Percentiles rank a stretch among this genome's conserved stretches.
These are phyloP conservation scores for Gastrodia elata DNA, from an alignment of 106 monocot genomes.

Conservation along the genomic window DNA sequence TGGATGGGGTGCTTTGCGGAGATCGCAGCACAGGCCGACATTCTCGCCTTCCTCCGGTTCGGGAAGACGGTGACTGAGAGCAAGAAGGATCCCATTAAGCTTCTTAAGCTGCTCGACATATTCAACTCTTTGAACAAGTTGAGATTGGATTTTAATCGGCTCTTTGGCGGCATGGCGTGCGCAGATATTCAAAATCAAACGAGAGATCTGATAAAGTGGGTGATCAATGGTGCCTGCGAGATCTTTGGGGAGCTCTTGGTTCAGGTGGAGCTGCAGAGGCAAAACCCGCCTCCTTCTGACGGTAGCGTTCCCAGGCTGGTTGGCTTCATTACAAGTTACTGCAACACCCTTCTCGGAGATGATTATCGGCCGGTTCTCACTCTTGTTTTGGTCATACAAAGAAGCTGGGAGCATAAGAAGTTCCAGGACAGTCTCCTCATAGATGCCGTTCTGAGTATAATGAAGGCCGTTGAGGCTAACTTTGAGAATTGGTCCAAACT, in stretches of 20 bases:
- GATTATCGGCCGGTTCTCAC: constrained; percentile 55
- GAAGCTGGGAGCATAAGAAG: constrained; percentile 68
- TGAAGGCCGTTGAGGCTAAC: constrained; percentile 71
- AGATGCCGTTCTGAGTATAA: constrained; percentile 52
- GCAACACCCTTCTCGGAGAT: constrained; percentile 61
- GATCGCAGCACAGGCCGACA: constrained; percentile 55
- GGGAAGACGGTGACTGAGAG: constrained; percentile 49
- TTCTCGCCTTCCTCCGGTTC: constrained; percentile 63
- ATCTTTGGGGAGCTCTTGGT: constrained; percentile 87
- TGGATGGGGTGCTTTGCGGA: constrained; percentile 65
- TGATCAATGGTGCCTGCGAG: constrained; percentile 79
- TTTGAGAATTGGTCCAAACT: constrained; percentile 63
- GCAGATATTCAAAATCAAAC: constrained; percentile 67
- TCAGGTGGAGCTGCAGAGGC: constrained; percentile 81
- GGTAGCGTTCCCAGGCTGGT: constrained; percentile 67
- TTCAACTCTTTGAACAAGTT: constrained; percentile 66
- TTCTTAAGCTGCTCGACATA: constrained; percentile 78
- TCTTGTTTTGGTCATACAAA: constrained; percentile 62
- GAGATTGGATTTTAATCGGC: constrained; percentile 69
- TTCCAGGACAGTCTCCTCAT: constrained; percentile 50
- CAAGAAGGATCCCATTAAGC: constrained; percentile 91
- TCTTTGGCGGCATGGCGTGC: constrained; percentile 72
- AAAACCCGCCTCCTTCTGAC: constrained; percentile 41
- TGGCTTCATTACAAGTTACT: constrained; percentile 71
- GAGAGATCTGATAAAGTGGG: constrained; percentile 65